Conservation (phyloP, 2,329 filamentous ascomycete genomes). For the Dactylonectria macrodidyma region DNA sequence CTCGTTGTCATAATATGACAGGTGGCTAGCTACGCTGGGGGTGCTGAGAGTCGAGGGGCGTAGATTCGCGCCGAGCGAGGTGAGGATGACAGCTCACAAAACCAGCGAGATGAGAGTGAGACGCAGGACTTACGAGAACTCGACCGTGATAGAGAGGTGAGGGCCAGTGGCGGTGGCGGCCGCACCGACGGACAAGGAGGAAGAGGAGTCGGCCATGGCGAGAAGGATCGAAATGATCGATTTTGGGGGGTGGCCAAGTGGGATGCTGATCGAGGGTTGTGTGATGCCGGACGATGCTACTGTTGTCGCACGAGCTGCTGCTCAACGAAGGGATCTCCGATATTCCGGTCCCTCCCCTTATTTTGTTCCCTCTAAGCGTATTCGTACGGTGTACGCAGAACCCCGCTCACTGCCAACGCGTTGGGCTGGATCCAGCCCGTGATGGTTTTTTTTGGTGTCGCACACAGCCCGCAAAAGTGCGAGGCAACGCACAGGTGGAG, state of each 20-base stretch:
- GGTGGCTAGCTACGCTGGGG: constrained; percentile 1
- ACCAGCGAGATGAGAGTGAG: constrained; percentile 28
- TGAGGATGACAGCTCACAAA: constrained; percentile 46
- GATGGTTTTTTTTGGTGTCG: neutral
- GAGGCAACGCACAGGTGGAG: neutral
- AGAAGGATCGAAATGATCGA: constrained; percentile 11
- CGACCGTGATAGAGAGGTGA: constrained; percentile 74
- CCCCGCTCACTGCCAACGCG: neutral
- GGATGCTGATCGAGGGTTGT: constrained; percentile 4
- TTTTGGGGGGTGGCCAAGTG: neutral
- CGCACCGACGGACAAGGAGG: constrained; percentile 23
- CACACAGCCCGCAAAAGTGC: neutral
- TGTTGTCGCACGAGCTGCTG: constrained; percentile 9
- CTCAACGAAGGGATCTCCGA: constrained; percentile 17
- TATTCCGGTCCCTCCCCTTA: constrained; percentile 21
- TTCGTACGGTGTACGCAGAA: neutral
- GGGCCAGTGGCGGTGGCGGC: constrained; percentile 28
- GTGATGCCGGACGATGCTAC: constrained; percentile 5
- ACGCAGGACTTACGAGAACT: constrained; percentile 71
- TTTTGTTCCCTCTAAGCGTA: neutral
- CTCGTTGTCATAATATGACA: constrained; percentile 6
- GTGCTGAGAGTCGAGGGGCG: constrained; percentile 10
- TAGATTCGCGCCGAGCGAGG: constrained; percentile 27
- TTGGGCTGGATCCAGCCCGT: neutral
- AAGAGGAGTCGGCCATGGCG: constrained; percentile 38